Percentiles rank a stretch among this genome's conserved stretches.
Conservation (phyloP, 768 basidiomycete species). For the Boletus tylopilopsis region DNA sequence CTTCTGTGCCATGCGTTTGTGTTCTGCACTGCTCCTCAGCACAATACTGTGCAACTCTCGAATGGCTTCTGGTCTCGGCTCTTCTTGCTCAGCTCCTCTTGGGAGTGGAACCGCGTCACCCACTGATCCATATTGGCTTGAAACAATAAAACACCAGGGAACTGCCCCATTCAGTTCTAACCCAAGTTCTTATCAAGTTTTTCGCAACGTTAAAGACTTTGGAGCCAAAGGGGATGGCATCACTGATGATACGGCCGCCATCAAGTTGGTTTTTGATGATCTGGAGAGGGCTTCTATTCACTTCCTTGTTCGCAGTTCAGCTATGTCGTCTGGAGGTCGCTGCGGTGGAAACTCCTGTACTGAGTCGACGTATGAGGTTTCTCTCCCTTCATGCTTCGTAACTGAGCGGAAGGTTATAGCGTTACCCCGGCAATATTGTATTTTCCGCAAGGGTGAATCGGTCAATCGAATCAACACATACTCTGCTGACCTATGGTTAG, state of each 20-base stretch:
- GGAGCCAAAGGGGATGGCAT: constrained; percentile 60
- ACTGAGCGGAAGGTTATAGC: constrained; percentile 1
- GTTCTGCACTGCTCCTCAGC: constrained; percentile 1
- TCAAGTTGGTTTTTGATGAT: constrained; percentile 44
- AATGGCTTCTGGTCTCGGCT: constrained; percentile 34
- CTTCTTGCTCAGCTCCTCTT: constrained; percentile 45
- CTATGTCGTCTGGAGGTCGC: constrained; percentile 58
- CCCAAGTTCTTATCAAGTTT: constrained; percentile 56
- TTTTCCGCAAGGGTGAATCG: constrained; percentile 64
- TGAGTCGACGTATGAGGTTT: constrained; percentile 46
- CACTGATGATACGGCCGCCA: constrained; percentile 72
- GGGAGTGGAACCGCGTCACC: constrained; percentile 44
- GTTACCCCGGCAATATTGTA: constrained; percentile 65
- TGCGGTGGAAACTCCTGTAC: constrained; percentile 49
- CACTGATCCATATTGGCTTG: constrained; percentile 57
- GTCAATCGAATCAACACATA: not conserved
- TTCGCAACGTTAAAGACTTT: constrained; percentile 69
- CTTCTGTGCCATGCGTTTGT: constrained; percentile 8
- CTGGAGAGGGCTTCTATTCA: not conserved
- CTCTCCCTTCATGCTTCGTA: not conserved
- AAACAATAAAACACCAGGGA: constrained; percentile 69
- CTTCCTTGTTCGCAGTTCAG: constrained; percentile 38
- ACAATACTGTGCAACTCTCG: constrained; percentile 5
- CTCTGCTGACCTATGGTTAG: constrained; percentile 31
- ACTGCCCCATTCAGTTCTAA: constrained; percentile 61